phyloP scores from a whole-genome alignment of 768 basidiomycete genomes.

The Hygrocybe coccinea region DNA sequence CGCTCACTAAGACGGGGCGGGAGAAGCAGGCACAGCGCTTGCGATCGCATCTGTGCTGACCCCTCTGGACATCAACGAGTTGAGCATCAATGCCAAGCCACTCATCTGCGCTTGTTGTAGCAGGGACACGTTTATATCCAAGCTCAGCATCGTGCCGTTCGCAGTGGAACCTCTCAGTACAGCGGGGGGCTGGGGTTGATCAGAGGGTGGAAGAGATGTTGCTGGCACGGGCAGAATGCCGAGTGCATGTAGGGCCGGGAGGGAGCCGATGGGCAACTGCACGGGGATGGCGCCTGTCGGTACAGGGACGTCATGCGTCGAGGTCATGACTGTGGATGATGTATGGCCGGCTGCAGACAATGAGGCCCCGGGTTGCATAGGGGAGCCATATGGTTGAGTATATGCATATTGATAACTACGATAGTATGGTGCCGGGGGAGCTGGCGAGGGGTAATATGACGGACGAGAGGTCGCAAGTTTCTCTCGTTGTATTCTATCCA shows the following conservation, averaged over 20 bases:
- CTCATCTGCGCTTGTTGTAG: slow-evolving; percentile 75
- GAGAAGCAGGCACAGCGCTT: not conserved
- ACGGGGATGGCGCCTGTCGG: slow-evolving; percentile 54
- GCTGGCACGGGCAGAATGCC: slow-evolving; percentile 70
- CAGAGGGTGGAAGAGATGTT: slow-evolving; percentile 45
- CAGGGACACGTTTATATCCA: slow-evolving; percentile 75
- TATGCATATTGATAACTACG: slow-evolving; percentile 63
- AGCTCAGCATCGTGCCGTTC: slow-evolving; percentile 64
- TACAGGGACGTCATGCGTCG: slow-evolving; percentile 29
- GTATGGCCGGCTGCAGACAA: slow-evolving; percentile 25
- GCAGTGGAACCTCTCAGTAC: slow-evolving; percentile 66
- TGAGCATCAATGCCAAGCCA: slow-evolving; percentile 65
- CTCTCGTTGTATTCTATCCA: slow-evolving; percentile 65
- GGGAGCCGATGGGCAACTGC: slow-evolving; percentile 61
- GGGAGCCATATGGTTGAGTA: slow-evolving; percentile 49
- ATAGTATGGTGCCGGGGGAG: slow-evolving; percentile 52
- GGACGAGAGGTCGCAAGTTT: slow-evolving; percentile 50
- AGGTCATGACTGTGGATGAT: slow-evolving; percentile 16
- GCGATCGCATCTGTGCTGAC: not conserved
- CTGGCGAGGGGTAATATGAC: slow-evolving; percentile 32
- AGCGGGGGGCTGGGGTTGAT: slow-evolving; percentile 68
- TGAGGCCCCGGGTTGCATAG: slow-evolving; percentile 27
- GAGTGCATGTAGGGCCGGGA: slow-evolving; percentile 61
- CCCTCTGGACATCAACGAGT: slow-evolving; percentile 49
- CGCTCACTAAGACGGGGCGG: not conserved